A percentile compares a stretch with the other conserved stretches of the same genome.
Conservation (phyloP, 2,329 filamentous ascomycete genomes). For the Aspergillus sp. region DNA sequence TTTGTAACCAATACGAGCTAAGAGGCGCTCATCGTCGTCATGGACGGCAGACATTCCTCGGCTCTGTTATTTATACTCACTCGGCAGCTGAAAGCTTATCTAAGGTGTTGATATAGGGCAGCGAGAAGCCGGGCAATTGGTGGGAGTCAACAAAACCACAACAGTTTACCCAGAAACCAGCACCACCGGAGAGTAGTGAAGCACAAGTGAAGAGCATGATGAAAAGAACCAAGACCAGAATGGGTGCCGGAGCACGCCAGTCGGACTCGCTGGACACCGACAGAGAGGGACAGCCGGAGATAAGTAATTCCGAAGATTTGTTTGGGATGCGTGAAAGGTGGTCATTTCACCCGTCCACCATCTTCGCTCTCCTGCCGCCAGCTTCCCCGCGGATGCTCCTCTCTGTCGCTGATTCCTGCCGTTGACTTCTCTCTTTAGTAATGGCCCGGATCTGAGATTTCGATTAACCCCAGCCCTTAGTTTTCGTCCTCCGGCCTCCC, state of each 20-base stretch:
- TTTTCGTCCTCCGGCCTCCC: slow-evolving; percentile 4
- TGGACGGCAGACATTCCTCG: slow-evolving; percentile 43
- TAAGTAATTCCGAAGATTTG: slow-evolving; percentile 11
- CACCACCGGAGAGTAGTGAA: not conserved
- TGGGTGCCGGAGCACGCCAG: not conserved
- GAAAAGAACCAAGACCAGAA: slow-evolving; percentile 4
- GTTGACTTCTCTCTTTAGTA: not conserved
- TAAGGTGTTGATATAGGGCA: slow-evolving; percentile 1
- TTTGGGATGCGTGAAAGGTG: slow-evolving; percentile 28
- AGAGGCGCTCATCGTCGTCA: slow-evolving; percentile 60
- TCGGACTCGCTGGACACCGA: not conserved
- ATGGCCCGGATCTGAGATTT: slow-evolving; percentile 10
- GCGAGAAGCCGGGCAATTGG: not conserved
- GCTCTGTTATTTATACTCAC: not conserved
- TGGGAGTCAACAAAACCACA: not conserved
- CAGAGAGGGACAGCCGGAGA: slow-evolving; percentile 4
- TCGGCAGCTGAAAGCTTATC: not conserved
- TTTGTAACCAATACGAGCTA: slow-evolving; percentile 63
- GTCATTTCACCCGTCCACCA: slow-evolving; percentile 26
- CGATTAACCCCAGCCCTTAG: slow-evolving; percentile 3
- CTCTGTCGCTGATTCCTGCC: not conserved
- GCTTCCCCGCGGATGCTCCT: not conserved
- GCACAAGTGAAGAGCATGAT: not conserved
- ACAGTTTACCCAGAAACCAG: not conserved
- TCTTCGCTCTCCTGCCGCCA: not conserved